A percentile compares a stretch with the other conserved stretches of the same genome.
phyloP scores from a whole-genome alignment of 2,329 filamentous ascomycete genomes.

The Teratosphaeria pseudoeucalypti region DNA sequence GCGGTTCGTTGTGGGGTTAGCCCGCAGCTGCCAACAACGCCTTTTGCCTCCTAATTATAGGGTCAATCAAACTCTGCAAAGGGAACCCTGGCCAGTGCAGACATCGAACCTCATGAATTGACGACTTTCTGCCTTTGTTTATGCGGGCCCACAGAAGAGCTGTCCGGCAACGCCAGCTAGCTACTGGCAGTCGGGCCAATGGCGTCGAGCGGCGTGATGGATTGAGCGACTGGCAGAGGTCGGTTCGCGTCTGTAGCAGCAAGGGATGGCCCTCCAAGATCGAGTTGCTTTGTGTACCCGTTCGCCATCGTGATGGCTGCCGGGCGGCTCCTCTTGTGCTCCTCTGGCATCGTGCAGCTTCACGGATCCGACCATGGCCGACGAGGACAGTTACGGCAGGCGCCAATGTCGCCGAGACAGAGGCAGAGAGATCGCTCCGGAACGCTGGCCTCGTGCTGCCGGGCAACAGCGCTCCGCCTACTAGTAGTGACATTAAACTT shows the following conservation, averaged over 20 bases:
- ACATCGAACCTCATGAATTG: background rate
- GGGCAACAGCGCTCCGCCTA: background rate
- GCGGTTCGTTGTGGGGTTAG: background rate
- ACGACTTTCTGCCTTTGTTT: background rate
- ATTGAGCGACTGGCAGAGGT: constrained; percentile 5
- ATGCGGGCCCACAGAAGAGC: background rate
- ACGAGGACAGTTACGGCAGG: background rate
- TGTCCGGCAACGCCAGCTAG: background rate
- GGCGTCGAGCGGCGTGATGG: constrained; percentile 3
- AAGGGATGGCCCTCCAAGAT: constrained; percentile 9
- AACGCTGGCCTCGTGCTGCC: background rate
- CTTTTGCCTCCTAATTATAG: background rate
- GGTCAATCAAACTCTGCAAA: background rate
- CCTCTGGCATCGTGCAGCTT: constrained; percentile 1
- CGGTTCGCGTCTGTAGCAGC: constrained; percentile 9
- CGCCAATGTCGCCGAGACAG: background rate
- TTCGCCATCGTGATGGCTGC: constrained; percentile 10
- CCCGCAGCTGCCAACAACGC: background rate
- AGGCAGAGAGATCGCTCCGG: background rate
- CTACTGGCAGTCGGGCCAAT: background rate
- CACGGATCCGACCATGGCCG: constrained; percentile 2
- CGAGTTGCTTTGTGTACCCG: constrained; percentile 10
- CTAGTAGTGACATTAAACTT: constrained; percentile 10
- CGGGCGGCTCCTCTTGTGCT: constrained; percentile 10
- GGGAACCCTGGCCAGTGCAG: background rate